A percentile compares a stretch with the other conserved stretches of the same genome.
phyloP scores from a whole-genome alignment of 2,329 filamentous ascomycete genomes.

The Pyrenochaeta sp. region DNA sequence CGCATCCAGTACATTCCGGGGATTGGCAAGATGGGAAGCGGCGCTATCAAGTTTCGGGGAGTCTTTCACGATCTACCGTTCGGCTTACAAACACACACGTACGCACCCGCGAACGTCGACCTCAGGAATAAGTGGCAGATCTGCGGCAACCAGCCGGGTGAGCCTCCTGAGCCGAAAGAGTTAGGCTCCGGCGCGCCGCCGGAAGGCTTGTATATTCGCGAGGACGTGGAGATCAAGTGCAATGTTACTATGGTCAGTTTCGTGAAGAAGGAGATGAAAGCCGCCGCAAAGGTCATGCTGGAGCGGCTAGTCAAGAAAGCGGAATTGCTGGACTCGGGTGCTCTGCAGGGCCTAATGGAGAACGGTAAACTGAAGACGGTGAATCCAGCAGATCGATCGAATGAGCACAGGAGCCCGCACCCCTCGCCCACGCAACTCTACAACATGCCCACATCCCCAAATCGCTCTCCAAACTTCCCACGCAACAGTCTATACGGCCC shows the following conservation, averaged over 20 bases:
- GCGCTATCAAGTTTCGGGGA: slow-evolving; percentile 73
- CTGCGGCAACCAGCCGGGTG: slow-evolving; percentile 73
- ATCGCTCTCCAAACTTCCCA: slow-evolving; percentile 30
- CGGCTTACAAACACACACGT: slow-evolving; percentile 76
- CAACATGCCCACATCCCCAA: slow-evolving; percentile 39
- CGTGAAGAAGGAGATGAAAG: slow-evolving; percentile 72
- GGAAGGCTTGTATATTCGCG: slow-evolving; percentile 72
- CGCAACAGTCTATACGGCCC: slow-evolving; percentile 13
- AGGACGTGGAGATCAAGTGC: slow-evolving; percentile 76
- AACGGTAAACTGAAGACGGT: slow-evolving; percentile 69
- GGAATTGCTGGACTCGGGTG: slow-evolving; percentile 71
- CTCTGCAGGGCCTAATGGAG: slow-evolving; percentile 73
- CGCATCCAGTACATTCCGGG: slow-evolving; percentile 74
- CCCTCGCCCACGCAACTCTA: slow-evolving; percentile 36
- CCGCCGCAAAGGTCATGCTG: slow-evolving; percentile 73
- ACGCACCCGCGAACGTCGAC: slow-evolving; percentile 72
- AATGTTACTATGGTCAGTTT: slow-evolving; percentile 71
- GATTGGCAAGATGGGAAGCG: slow-evolving; percentile 69
- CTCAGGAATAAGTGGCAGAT: slow-evolving; percentile 74
- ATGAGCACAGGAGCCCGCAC: slow-evolving; percentile 19
- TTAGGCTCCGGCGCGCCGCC: slow-evolving; percentile 70
- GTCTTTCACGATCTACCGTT: slow-evolving; percentile 77
- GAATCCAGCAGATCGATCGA: slow-evolving; percentile 55
- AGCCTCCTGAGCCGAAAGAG: slow-evolving; percentile 68
- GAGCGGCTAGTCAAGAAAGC: slow-evolving; percentile 75